These are phyloP conservation scores for Beverwykella pulmonaria DNA, from an alignment of 495 filamentous ascomycete genomes.

Conservation along the genomic window DNA sequence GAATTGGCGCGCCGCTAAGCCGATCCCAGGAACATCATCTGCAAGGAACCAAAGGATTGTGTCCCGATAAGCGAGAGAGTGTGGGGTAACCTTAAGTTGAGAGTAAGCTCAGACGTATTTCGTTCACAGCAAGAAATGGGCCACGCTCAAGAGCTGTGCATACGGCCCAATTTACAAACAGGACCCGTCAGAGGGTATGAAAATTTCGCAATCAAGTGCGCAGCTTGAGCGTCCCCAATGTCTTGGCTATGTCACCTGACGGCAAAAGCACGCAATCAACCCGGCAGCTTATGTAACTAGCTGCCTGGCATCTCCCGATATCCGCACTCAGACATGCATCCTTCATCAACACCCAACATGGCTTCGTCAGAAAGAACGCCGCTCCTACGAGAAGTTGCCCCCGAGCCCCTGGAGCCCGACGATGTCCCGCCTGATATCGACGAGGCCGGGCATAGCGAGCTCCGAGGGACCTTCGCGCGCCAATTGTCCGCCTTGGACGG, in stretches of 20 bases:
- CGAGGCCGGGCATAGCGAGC: neutral
- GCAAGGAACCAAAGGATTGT: neutral
- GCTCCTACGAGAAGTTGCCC: neutral
- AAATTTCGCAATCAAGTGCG: neutral
- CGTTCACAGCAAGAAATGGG: neutral
- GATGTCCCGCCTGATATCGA: neutral
- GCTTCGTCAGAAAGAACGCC: slow-evolving; percentile 14
- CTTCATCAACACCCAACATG: neutral
- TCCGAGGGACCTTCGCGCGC: slow-evolving; percentile 43
- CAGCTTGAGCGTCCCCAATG: too few species aligned
- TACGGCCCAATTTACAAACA: too few species aligned
- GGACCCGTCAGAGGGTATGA: too few species aligned
- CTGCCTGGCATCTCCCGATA: neutral
- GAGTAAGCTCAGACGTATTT: neutral
- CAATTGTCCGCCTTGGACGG: slow-evolving; percentile 55
- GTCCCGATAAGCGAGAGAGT: too few species aligned
- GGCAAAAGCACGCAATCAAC: neutral
- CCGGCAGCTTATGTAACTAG: neutral
- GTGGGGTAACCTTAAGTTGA: neutral
- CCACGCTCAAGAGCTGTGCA: neutral
- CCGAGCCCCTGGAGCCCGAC: neutral
- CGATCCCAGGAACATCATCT: neutral
- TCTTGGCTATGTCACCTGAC: neutral
- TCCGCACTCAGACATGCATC: neutral
- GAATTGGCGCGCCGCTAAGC: neutral